Percentiles rank a stretch among this genome's conserved stretches.
These are phyloP conservation scores for Trametopsis cervina DNA, from an alignment of 768 basidiomycete species.

Conservation along the genomic window DNA sequence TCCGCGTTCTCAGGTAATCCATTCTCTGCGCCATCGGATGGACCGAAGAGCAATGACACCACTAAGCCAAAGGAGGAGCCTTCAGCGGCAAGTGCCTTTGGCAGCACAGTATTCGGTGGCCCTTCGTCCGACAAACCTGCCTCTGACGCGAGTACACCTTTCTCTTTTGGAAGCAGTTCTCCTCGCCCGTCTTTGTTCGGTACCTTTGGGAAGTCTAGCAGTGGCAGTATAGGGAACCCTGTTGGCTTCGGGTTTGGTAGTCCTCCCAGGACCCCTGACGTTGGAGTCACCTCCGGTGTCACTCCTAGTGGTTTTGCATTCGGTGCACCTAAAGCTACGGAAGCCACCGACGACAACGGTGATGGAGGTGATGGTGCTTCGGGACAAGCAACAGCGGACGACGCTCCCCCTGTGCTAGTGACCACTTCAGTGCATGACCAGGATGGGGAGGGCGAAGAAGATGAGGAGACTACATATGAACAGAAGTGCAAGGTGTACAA, in stretches of 20 bases:
- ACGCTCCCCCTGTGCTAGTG: slow-evolving; percentile 14
- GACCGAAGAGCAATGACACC: too few relatives aligned
- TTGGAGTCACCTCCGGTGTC: slow-evolving; percentile 6
- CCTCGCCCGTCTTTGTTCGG: neutral
- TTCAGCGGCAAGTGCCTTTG: slow-evolving; percentile 2
- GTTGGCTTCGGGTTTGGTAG: slow-evolving; percentile 56
- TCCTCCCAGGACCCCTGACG: slow-evolving; percentile 26
- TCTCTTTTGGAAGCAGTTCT: neutral
- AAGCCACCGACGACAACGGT: slow-evolving; percentile 8
- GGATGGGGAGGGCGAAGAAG: slow-evolving; percentile 78
- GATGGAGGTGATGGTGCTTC: slow-evolving; percentile 18
- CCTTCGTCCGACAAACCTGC: slow-evolving; percentile 2
- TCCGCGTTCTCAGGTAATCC: slow-evolving; percentile 13
- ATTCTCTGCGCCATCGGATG: neutral
- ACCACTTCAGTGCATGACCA: slow-evolving; percentile 38
- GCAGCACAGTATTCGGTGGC: neutral
- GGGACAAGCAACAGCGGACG: slow-evolving; percentile 20
- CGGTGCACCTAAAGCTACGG: slow-evolving; percentile 19
- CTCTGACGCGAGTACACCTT: slow-evolving; percentile 1
- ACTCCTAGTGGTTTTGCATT: slow-evolving; percentile 13
- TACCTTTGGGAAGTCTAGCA: slow-evolving; percentile 8
- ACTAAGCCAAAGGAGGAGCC: slow-evolving; percentile 3
- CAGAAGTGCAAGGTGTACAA: slow-evolving; percentile 58
- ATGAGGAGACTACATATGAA: slow-evolving; percentile 59
- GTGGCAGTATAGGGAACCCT: slow-evolving; percentile 53